Evolutionary conservation across 176 grass and related monocot genomes (phyloP).

Genomic region (Zea luxurians): DNA sequence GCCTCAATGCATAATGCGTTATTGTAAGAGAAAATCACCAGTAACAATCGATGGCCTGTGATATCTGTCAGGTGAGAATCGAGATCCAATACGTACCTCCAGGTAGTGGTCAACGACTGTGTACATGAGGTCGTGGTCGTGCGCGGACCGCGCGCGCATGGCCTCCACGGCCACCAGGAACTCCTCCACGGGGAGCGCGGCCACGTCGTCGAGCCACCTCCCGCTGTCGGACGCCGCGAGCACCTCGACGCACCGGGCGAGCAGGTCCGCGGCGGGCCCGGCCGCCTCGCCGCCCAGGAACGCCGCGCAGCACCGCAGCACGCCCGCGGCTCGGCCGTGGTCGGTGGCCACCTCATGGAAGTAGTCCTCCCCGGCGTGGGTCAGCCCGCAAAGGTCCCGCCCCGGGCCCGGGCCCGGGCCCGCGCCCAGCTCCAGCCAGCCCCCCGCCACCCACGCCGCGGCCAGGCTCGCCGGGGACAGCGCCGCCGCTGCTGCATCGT

Average conservation of each 20-base stretch:
- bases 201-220: slow-evolving; percentile 71
- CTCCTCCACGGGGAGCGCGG: slow-evolving; percentile 46
- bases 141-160: slow-evolving; percentile 56
- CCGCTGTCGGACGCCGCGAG: slow-evolving; percentile 45
- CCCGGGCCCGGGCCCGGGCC: neutral
- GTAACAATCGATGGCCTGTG: neutral
- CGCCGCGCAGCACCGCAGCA: slow-evolving; percentile 52
- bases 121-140: slow-evolving; percentile 91
- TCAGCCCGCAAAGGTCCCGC: slow-evolving; percentile 28
- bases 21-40: neutral
- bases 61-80: neutral
- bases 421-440: slow-evolving; percentile 64
- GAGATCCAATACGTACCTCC: slow-evolving; percentile 35
- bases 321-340: slow-evolving; percentile 35
- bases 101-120: slow-evolving; percentile 76
- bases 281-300: slow-evolving; percentile 53
- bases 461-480: slow-evolving; percentile 56
- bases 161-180: slow-evolving; percentile 55
- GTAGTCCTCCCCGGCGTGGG: slow-evolving; percentile 57
- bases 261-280: slow-evolving; percentile 39
- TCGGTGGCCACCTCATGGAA: slow-evolving; percentile 75
- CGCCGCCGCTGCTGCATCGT: neutral
- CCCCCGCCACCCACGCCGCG: slow-evolving; percentile 46
- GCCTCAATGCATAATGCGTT: neutral
- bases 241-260: slow-evolving; percentile 69